phyloP scores from a whole-genome alignment of 345 rosid species.

The Rhodamnia rubescens region DNA sequence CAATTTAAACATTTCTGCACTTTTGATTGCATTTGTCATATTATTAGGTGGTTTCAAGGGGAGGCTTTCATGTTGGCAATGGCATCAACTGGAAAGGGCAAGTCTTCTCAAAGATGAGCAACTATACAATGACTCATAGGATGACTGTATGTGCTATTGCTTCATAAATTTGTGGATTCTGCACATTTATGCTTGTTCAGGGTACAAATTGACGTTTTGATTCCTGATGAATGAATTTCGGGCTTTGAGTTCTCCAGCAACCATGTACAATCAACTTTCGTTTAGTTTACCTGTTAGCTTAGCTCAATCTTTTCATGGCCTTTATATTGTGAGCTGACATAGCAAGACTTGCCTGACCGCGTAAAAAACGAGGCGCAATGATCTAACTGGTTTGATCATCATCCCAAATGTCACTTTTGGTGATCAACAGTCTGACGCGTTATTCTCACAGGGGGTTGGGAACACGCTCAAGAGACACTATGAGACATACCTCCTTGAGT shows the following conservation, averaged over 20 bases:
- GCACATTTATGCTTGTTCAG: neutral
- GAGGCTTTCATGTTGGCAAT: conserved; percentile 48
- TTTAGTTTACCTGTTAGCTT: neutral
- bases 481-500: conserved; percentile 44
- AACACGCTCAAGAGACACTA: conserved; percentile 44
- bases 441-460: conserved; percentile 34
- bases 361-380: neutral
- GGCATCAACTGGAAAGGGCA: conserved; percentile 59
- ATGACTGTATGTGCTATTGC: conserved; percentile 28
- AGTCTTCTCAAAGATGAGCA: conserved; percentile 49
- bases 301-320: neutral
- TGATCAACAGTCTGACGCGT: neutral
- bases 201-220: neutral
- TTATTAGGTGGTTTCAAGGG: conserved; percentile 39
- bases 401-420: neutral
- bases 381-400: neutral
- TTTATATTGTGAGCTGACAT: neutral
- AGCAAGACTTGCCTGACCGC: neutral
- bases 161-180: neutral
- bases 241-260: neutral
- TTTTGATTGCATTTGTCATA: neutral
- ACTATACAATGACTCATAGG: conserved; percentile 39
- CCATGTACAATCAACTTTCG: neutral
- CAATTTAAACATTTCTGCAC: neutral
- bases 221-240: neutral